These are phyloP conservation scores for Metschnikowia bowlesiae DNA, from an alignment of 805 yeast genomes.

Conservation along the genomic window DNA sequence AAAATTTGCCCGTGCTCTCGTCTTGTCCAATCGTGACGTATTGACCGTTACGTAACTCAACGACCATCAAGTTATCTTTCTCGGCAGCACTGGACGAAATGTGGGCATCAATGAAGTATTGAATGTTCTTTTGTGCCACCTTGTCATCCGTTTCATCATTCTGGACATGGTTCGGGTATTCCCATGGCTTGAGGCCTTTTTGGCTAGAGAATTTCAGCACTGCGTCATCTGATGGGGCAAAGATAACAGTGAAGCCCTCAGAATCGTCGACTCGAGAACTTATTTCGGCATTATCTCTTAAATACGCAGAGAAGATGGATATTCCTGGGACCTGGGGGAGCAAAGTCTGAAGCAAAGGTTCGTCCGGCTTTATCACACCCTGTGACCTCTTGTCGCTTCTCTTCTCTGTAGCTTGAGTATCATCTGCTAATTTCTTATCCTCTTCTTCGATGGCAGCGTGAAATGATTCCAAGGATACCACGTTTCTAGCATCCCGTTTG, in stretches of 20 bases:
- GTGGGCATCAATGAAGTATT: slow-evolving; percentile 60
- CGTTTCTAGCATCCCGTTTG: slow-evolving; percentile 20
- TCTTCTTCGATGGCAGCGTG: slow-evolving; percentile 7
- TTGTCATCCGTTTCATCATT: slow-evolving; percentile 31
- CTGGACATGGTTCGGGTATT: slow-evolving; percentile 55
- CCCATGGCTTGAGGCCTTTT: slow-evolving; percentile 71
- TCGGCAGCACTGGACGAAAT: slow-evolving; percentile 21
- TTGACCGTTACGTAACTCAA: slow-evolving; percentile 7
- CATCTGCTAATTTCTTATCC: neutral
- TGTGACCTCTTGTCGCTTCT: slow-evolving; percentile 4
- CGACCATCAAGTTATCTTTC: neutral
- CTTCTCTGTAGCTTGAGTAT: neutral
- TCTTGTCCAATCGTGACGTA: slow-evolving; percentile 2
- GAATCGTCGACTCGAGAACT: slow-evolving; percentile 44
- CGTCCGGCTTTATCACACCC: slow-evolving; percentile 8
- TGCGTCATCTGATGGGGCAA: slow-evolving; percentile 71
- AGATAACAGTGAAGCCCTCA: slow-evolving; percentile 45
- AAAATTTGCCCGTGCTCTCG: neutral
- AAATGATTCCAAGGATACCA: slow-evolving; percentile 14
- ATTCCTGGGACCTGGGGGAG: slow-evolving; percentile 38
- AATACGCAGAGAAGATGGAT: slow-evolving; percentile 62
- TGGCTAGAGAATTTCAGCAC: slow-evolving; percentile 35
- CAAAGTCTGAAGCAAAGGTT: slow-evolving; percentile 28
- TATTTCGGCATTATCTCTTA: slow-evolving; percentile 57
- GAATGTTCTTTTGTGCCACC: slow-evolving; percentile 47